Percentiles rank a stretch among this genome's conserved stretches.
Conservation (phyloP, 176 grass and related monocot genomes). For the Avena insularis region DNA sequence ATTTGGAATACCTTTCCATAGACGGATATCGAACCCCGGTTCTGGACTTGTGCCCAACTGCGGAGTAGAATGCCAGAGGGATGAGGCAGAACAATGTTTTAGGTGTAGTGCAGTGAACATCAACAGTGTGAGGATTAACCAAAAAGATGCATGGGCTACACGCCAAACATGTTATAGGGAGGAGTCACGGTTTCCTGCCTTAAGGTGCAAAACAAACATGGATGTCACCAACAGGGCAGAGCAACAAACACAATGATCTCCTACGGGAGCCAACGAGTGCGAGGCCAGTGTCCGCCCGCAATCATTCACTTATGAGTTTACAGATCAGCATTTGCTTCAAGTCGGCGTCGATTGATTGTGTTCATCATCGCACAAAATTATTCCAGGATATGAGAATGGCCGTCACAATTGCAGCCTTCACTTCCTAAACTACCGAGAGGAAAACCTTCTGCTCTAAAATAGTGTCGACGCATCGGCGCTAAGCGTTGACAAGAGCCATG, state of each 20-base stretch:
- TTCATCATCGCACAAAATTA: not conserved
- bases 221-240: not conserved
- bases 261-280: not conserved
- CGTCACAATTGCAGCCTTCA: conserved; percentile 42
- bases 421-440: conserved; percentile 18
- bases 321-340: conserved; percentile 19
- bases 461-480: not conserved
- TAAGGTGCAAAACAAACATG: not conserved
- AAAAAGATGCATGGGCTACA: not conserved
- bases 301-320: not conserved
- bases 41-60: too few relatives aligned
- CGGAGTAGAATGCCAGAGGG: not conserved
- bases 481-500: conserved; percentile 70
- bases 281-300: not conserved
- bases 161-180: not conserved
- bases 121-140: not conserved
- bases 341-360: not conserved
- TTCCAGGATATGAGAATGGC: conserved; percentile 13
- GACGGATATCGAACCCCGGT: too few relatives aligned
- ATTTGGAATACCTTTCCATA: conserved; percentile 38
- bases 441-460: not conserved
- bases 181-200: not conserved
- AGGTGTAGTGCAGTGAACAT: not conserved
- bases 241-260: not conserved
- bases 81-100: not conserved